These are phyloP conservation scores for Cordyceps cicadae DNA, from an alignment of 2,329 filamentous ascomycete species.

Conservation along the genomic window DNA sequence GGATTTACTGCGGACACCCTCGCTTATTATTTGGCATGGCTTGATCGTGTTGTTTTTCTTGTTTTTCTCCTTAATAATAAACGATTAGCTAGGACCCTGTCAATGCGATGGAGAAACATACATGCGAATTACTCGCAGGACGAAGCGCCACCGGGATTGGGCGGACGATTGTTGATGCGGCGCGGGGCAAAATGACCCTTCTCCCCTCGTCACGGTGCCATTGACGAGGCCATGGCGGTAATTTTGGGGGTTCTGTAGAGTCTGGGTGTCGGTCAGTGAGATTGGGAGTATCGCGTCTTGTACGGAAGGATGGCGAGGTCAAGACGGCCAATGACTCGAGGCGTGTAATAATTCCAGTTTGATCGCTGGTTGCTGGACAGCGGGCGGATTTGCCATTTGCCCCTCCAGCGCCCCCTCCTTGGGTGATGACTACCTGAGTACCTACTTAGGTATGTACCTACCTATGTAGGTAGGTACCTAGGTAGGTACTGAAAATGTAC, in stretches of 20 bases:
- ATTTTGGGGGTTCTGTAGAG: not conserved
- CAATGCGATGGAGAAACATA: slow-evolving; percentile 1
- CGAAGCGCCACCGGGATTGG: not conserved
- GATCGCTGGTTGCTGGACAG: not conserved
- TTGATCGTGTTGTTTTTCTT: no score
- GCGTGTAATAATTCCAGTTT: not conserved
- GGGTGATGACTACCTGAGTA: not conserved
- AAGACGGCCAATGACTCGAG: not conserved
- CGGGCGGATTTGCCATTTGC: not conserved
- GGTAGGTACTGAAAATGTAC: no score
- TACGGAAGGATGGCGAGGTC: not conserved
- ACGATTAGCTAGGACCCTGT: not conserved
- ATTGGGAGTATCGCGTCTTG: not conserved
- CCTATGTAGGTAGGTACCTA: no score
- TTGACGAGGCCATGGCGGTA: not conserved
- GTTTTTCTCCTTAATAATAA: not conserved
- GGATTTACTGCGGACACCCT: slow-evolving; percentile 5
- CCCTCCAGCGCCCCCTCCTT: not conserved
- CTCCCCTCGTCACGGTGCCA: not conserved
- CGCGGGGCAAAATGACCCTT: not conserved
- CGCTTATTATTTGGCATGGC: not conserved
- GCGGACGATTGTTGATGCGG: not conserved
- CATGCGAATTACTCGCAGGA: not conserved
- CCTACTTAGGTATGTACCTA: no score
- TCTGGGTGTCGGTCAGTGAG: not conserved